These are phyloP conservation scores for Monosporascus sp. DNA, from an alignment of 2,329 filamentous ascomycete genomes.

Conservation along the genomic window DNA sequence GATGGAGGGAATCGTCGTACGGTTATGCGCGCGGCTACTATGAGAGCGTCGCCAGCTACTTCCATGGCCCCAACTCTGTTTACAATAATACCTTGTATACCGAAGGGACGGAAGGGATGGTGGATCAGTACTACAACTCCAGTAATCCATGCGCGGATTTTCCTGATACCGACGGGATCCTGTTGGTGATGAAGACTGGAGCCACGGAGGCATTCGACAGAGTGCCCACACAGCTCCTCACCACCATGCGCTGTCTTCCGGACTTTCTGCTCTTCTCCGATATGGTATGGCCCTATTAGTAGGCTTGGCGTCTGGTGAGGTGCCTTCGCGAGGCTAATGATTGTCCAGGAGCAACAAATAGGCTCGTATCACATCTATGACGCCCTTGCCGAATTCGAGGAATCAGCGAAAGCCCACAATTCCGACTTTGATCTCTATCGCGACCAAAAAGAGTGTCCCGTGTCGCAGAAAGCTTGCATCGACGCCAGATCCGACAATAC, in stretches of 20 bases:
- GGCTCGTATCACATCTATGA: slow-evolving; percentile 38
- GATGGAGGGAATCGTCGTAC: slow-evolving; percentile 20
- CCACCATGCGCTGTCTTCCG: slow-evolving; percentile 46
- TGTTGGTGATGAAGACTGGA: slow-evolving; percentile 55
- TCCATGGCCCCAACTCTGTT: slow-evolving; percentile 15
- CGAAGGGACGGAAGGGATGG: slow-evolving; percentile 27
- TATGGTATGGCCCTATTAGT: slow-evolving; percentile 27
- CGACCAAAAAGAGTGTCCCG: slow-evolving; percentile 39
- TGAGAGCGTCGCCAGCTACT: slow-evolving; percentile 21
- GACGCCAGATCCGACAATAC: slow-evolving; percentile 24
- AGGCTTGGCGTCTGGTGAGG: background rate
- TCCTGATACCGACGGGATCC: slow-evolving; percentile 37
- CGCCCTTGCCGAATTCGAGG: slow-evolving; percentile 30
- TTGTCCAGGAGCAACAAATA: slow-evolving; percentile 41
- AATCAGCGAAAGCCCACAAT: slow-evolving; percentile 32
- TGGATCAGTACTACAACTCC: slow-evolving; percentile 32
- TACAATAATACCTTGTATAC: slow-evolving; percentile 37
- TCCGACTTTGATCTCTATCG: slow-evolving; percentile 41
- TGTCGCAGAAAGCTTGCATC: slow-evolving; percentile 40
- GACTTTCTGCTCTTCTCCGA: slow-evolving; percentile 56
- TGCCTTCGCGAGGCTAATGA: slow-evolving; percentile 1
- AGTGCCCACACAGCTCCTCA: slow-evolving; percentile 51
- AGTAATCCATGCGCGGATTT: slow-evolving; percentile 35
- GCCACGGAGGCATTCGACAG: slow-evolving; percentile 50
- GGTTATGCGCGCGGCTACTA: slow-evolving; percentile 26